These are phyloP conservation scores for Cryphonectria nitschkei DNA, from an alignment of 2,329 filamentous ascomycete genomes.

Conservation along the genomic window DNA sequence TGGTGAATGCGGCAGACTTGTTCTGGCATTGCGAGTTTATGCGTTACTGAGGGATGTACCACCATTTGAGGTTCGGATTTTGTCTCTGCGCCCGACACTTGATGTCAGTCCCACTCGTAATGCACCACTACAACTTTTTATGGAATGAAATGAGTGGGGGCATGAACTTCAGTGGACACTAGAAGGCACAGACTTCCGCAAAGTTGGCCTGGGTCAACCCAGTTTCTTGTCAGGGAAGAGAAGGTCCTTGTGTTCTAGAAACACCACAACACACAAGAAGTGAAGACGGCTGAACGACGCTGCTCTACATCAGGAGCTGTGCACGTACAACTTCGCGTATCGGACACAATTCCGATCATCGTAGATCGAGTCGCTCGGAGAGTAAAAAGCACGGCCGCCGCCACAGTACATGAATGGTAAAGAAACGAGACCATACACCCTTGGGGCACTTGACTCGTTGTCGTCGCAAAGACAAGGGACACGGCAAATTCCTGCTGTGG, in stretches of 20 bases:
- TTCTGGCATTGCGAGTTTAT: neutral
- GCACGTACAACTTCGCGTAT: neutral
- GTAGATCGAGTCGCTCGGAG: neutral
- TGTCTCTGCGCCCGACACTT: neutral
- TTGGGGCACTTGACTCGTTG: neutral
- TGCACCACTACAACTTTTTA: neutral
- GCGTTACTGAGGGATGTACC: neutral
- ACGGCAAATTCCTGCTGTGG: neutral
- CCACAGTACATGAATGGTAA: neutral
- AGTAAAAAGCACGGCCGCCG: neutral
- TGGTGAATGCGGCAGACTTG: neutral
- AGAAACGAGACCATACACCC: neutral
- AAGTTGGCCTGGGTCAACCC: neutral
- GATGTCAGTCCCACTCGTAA: neutral
- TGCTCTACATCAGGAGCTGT: neutral
- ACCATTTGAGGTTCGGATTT: neutral
- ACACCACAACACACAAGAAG: neutral
- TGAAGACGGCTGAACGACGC: neutral
- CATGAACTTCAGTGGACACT: neutral
- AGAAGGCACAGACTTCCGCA: neutral
- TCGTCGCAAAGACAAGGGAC: neutral
- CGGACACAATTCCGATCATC: neutral
- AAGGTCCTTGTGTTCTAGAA: neutral
- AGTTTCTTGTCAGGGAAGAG: neutral
- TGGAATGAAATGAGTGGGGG: neutral